Evolutionary conservation across 306 rosid genomes (phyloP).

Genomic region (Corylus americana): DNA sequence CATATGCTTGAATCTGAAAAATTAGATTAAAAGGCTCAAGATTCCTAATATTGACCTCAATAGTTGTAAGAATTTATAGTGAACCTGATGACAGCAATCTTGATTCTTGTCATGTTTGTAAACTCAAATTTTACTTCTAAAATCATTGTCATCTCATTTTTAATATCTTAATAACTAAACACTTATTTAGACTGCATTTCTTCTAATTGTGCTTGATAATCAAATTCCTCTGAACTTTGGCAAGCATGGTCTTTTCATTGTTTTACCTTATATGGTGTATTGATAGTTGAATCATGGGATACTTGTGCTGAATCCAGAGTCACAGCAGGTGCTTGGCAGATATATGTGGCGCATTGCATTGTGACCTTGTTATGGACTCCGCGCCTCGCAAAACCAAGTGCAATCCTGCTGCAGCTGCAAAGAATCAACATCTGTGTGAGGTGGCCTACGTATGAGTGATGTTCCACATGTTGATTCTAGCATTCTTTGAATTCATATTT

Average conservation of each 20-base stretch:
- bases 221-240: not conserved
- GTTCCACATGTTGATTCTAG: not conserved
- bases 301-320: slow-evolving; percentile 50
- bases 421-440: slow-evolving; percentile 81
- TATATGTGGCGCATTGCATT: slow-evolving; percentile 75
- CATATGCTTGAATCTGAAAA: not conserved
- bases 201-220: not conserved
- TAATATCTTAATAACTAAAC: not conserved
- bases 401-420: slow-evolving; percentile 75
- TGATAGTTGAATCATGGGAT: slow-evolving; percentile 23
- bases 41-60: not conserved
- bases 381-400: slow-evolving; percentile 59
- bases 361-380: slow-evolving; percentile 56
- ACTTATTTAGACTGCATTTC: not conserved
- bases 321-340: slow-evolving; percentile 75
- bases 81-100: not conserved
- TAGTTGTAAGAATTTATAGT: not conserved
- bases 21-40: not conserved
- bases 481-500: slow-evolving; percentile 26
- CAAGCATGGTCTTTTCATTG: not conserved
- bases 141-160: not conserved
- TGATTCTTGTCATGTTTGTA: not conserved
- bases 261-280: not conserved
- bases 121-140: not conserved
- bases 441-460: slow-evolving; percentile 42